Conservation (phyloP, 2,329 filamentous ascomycete genomes). For the Trichocomaceae sp. region DNA sequence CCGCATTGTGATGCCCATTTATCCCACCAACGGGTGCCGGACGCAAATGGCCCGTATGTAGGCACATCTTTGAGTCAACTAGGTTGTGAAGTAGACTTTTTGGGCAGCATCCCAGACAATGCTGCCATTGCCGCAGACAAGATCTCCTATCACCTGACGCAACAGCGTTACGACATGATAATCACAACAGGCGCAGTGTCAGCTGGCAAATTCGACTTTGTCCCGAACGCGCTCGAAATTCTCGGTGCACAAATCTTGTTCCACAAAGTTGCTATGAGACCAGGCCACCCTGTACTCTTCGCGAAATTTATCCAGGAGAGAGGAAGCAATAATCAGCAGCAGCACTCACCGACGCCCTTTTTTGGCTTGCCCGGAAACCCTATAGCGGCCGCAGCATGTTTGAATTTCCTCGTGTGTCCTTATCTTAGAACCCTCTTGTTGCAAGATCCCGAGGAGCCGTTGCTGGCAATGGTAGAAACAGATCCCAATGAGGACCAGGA, state of each 20-base stretch:
- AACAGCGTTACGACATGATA: conserved; percentile 19
- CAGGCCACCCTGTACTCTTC: conserved; percentile 26
- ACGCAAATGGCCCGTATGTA: conserved; percentile 24
- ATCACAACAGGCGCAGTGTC: conserved; percentile 26
- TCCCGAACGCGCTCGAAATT: conserved; percentile 17
- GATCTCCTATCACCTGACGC: conserved; percentile 1
- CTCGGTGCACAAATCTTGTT: conserved; percentile 21
- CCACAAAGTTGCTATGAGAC: conserved; percentile 24
- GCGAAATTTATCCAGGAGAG: conserved; percentile 8
- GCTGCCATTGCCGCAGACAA: conserved; percentile 10
- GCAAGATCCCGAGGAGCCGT: background rate
- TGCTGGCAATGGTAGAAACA: background rate
- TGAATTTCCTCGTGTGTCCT: conserved; percentile 24
- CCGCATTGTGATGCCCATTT: background rate
- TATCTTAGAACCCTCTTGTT: conserved; percentile 18
- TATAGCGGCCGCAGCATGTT: conserved; percentile 23
- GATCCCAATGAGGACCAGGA: background rate
- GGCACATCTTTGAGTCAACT: conserved; percentile 13
- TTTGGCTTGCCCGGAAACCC: conserved; percentile 26
- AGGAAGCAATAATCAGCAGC: too few species aligned
- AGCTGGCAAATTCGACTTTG: conserved; percentile 23
- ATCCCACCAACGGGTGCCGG: conserved; percentile 12
- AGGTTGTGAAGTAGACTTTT: conserved; percentile 17
- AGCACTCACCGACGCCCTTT: conserved; percentile 15
- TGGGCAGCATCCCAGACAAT: conserved; percentile 19